Conservation (phyloP, 768 basidiomycete species). For the Postia placenta region DNA sequence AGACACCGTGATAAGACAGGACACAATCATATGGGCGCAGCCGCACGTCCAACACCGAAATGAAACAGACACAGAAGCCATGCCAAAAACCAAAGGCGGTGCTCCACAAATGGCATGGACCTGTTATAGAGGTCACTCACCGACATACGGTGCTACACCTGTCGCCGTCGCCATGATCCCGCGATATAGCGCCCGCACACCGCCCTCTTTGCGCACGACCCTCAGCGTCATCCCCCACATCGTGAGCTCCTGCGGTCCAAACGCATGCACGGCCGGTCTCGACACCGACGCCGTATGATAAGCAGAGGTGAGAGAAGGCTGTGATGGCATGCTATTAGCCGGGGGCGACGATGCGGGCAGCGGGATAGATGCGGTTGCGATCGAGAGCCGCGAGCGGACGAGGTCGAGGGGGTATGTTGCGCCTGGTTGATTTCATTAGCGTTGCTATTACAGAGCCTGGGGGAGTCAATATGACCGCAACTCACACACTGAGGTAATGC, state of each 20-base stretch:
- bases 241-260: constrained; percentile 51
- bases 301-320: constrained; percentile 39
- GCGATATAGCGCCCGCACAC: constrained; percentile 79
- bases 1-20: too few relatives aligned
- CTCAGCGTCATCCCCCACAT: constrained; percentile 88
- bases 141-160: constrained; percentile 85
- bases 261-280: constrained; percentile 24
- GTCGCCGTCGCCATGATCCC: constrained; percentile 80
- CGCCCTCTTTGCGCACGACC: constrained; percentile 90
- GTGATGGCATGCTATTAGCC: constrained; percentile 22
- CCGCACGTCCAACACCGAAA: background rate
- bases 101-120: too few relatives aligned
- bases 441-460: too few relatives aligned
- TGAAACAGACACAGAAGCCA: background rate
- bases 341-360: constrained; percentile 18
- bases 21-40: too few relatives aligned
- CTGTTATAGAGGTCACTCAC: too few relatives aligned
- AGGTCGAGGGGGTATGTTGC: constrained; percentile 93
- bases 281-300: constrained; percentile 49
- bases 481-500: constrained; percentile 91
- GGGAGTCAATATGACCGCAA: constrained; percentile 20
- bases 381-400: constrained; percentile 86
- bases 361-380: constrained; percentile 80
- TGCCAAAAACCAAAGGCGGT: background rate
- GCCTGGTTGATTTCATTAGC: constrained; percentile 35